Conservation (phyloP, 345 rosid species). For the Cardiospermum halicacabum region DNA sequence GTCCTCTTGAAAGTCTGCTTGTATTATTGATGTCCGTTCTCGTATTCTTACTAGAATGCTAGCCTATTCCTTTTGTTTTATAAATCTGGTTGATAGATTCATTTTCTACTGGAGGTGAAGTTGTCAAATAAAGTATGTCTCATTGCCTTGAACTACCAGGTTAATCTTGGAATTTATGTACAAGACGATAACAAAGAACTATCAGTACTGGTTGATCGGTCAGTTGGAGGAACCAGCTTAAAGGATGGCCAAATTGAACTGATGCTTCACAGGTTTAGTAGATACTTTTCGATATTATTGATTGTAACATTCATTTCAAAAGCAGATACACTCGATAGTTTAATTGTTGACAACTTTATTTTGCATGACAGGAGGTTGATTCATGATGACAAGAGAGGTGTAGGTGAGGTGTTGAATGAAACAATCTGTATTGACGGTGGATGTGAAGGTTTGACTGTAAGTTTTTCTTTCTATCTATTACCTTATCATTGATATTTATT, state of each 20-base stretch:
- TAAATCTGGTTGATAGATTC: background rate
- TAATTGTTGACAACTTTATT: background rate
- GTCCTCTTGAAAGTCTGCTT: no score
- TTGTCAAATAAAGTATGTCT: conserved; percentile 1
- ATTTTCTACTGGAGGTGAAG: conserved; percentile 1
- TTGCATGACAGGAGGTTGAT: conserved; percentile 57
- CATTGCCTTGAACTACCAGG: conserved; percentile 32
- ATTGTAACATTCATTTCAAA: background rate
- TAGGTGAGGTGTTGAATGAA: conserved; percentile 86
- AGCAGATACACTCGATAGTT: conserved; percentile 1
- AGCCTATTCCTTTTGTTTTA: no score
- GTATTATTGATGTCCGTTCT: no score
- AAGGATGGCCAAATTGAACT: conserved; percentile 86
- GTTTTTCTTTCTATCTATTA: conserved; percentile 19
- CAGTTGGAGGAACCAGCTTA: conserved; percentile 85
- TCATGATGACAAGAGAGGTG: conserved; percentile 87
- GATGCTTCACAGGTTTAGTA: conserved; percentile 82
- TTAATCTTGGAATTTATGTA: conserved; percentile 76
- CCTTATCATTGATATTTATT: background rate
- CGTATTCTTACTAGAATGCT: no score
- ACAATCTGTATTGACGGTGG: conserved; percentile 61
- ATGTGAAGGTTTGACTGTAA: conserved; percentile 91
- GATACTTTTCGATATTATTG: background rate
- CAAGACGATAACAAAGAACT: conserved; percentile 70
- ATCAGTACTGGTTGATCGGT: conserved; percentile 83